Conservation (phyloP, 1,284 basidiomycete genomes). For the Microbotryomycetes sp. region DNA sequence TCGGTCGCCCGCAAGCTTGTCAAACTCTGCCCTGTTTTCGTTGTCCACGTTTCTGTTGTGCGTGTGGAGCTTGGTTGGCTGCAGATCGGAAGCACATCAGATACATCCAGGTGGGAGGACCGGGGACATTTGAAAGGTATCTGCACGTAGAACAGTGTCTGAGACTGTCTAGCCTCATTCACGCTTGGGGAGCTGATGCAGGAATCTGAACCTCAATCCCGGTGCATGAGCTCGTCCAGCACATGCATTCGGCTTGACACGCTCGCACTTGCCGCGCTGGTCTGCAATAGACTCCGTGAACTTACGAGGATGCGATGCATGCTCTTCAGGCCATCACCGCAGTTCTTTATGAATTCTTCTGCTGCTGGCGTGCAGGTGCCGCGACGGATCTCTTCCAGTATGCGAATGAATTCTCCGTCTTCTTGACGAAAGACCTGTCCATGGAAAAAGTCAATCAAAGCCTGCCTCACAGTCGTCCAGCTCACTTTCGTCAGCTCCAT, state of each 20-base stretch:
- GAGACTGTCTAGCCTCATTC: too few species aligned
- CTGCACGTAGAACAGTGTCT: too few species aligned
- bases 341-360: slow-evolving; percentile 12
- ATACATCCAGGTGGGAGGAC: too few species aligned
- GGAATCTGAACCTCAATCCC: too few species aligned
- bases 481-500: slow-evolving; percentile 29
- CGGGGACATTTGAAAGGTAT: too few species aligned
- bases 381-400: slow-evolving; percentile 32
- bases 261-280: too few species aligned
- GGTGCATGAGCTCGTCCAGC: too few species aligned
- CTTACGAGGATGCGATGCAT: slow-evolving; percentile 17
- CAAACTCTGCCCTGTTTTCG: slow-evolving; percentile 30
- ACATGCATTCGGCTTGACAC: too few species aligned
- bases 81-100: background rate
- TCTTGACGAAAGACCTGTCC: slow-evolving; percentile 32
- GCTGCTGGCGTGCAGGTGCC: slow-evolving; percentile 28
- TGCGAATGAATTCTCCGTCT: slow-evolving; percentile 27
- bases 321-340: slow-evolving; percentile 20
- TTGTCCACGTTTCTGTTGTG: slow-evolving; percentile 16
- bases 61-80: slow-evolving; percentile 34
- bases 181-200: too few species aligned
- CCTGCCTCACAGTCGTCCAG: background rate
- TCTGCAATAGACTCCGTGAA: too few species aligned
- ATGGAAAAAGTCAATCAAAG: background rate
- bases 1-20: slow-evolving; percentile 11